phyloP scores from a whole-genome alignment of 805 yeast genomes.

The Yarrowia osloensis region DNA sequence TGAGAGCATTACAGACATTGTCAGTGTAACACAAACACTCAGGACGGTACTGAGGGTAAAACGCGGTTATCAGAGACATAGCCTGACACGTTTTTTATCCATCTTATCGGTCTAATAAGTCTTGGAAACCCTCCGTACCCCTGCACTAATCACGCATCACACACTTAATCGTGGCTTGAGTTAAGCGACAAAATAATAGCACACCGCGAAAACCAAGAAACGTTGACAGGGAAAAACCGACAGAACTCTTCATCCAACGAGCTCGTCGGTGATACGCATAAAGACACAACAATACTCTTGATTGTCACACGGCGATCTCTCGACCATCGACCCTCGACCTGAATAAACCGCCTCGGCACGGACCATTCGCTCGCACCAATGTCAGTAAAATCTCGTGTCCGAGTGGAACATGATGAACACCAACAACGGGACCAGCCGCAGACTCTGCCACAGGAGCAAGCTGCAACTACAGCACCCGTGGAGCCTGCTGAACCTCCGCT shows the following conservation, averaged over 20 bases:
- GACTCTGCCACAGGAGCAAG: not conserved
- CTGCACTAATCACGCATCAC: conserved; percentile 21
- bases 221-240: not conserved
- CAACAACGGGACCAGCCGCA: not conserved
- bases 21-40: not conserved
- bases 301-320: too few species aligned
- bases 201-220: not conserved
- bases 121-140: not conserved
- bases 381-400: conserved; percentile 7
- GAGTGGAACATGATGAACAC: not conserved
- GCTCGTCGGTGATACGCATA: not conserved
- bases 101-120: not conserved
- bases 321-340: too few species aligned
- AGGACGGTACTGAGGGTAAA: too few species aligned
- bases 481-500: not conserved
- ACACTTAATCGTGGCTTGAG: conserved; percentile 27
- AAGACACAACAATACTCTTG: not conserved
- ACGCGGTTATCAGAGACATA: not conserved
- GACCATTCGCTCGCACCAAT: not conserved
- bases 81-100: not conserved
- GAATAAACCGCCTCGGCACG: too few species aligned
- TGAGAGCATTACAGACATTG: too few species aligned
- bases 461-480: not conserved
- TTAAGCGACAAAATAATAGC: conserved; percentile 23
- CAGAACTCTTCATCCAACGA: not conserved